Evolutionary conservation across 176 grass and related monocot species (phyloP).

Genomic region (Hyparrhenia diplandra): DNA sequence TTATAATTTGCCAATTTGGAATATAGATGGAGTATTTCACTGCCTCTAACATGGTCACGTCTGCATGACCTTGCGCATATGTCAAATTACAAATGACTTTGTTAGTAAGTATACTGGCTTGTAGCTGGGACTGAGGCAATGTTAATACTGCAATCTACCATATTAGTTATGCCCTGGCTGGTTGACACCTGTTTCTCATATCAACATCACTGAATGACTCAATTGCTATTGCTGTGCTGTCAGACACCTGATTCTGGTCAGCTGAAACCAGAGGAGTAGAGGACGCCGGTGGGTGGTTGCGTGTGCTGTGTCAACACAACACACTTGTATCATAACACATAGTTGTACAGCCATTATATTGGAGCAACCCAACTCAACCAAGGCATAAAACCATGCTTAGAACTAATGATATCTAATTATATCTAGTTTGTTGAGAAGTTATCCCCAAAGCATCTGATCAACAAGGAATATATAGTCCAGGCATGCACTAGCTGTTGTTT

Average conservation of each 20-base stretch:
- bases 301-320: conserved; percentile 25
- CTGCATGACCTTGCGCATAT: not conserved
- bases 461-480: conserved; percentile 30
- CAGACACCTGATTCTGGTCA: not conserved
- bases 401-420: conserved; percentile 13
- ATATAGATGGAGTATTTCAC: not conserved
- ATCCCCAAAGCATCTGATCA: conserved; percentile 1
- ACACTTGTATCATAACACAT: conserved; percentile 1
- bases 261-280: not conserved
- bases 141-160: not conserved
- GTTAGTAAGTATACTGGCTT: not conserved
- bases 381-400: not conserved
- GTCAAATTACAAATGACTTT: not conserved
- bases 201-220: not conserved
- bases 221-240: not conserved
- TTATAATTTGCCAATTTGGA: not conserved
- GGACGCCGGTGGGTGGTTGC: conserved; percentile 1
- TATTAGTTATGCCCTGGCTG: not conserved
- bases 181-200: not conserved
- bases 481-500: conserved; percentile 27
- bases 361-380: conserved; percentile 1
- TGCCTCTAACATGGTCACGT: not conserved
- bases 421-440: not conserved
- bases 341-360: conserved; percentile 32
- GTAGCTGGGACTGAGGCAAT: not conserved